Base-by-base conservation (phyloP, 2,329 filamentous ascomycete genomes). In the Pseudomassariella vexata region DNA sequence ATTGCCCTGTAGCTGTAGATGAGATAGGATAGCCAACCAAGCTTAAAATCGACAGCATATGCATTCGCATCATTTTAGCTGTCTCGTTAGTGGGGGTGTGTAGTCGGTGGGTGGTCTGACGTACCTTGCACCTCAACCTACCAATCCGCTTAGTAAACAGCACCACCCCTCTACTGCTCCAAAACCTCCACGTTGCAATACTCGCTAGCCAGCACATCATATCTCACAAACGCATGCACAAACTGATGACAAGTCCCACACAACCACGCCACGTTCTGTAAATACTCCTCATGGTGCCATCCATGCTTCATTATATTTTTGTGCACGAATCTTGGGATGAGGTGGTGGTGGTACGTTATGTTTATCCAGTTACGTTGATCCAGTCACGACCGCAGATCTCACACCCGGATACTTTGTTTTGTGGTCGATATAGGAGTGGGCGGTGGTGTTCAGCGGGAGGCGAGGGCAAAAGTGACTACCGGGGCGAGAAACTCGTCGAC, bases 231-330 rank as follows among this genome's bases (percentile, higher is more conserved):
- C 23, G 76, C 64, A 63, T 94, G 87, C 53, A 94, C 85, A 52
- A 86, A 88, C 24, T 72, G 76, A 63, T 94, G 87, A 49, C 87
- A 94, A 3, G 85, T 82, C 30, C 85, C 69, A 57, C 87, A 94
- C 44, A 94, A 59, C 86, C 86, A 94, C 9, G 87, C 86, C 14
- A 92, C 87, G 51, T 79, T 87, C 48, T 85, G 77, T 55, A 94
- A 55, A 59, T 79, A 74, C 55, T 85, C 83, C 40, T 78, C 75
- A 4, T 72, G 70, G 62, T 89, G 84, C 86, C 86, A 94, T 1
- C 82, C 82, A 24, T 85, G 67, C 64, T 84, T 86, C 23, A 86
- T 54, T 4, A 75, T 85, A 52, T 87, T 86, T 6, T 73, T 78
- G 56, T 94, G 86, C 37, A 86, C 79, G 25, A 74, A 72, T 24